These are phyloP conservation scores for Tricholoma terreum DNA, from an alignment of 768 basidiomycete genomes.

Conservation along the genomic window DNA sequence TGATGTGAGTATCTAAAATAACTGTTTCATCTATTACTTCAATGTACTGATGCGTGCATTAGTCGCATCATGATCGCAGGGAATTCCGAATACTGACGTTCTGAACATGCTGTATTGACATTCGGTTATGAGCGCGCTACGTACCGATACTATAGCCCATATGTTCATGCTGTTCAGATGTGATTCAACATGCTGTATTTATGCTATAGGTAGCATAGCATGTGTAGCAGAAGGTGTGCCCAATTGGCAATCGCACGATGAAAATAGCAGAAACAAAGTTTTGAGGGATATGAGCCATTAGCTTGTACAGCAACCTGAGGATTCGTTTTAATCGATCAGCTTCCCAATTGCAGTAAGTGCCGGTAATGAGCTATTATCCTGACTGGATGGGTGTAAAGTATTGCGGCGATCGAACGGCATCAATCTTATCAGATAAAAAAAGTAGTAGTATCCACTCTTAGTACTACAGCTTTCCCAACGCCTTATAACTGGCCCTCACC, in stretches of 20 bases:
- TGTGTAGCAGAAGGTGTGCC: too few relatives aligned
- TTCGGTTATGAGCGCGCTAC: too few relatives aligned
- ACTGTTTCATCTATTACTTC: background rate
- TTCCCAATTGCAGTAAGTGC: constrained; percentile 7
- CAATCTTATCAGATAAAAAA: constrained; percentile 30
- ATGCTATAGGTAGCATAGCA: too few relatives aligned
- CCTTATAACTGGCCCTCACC: constrained; percentile 31
- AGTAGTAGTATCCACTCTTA: constrained; percentile 7
- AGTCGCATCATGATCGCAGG: constrained; percentile 12
- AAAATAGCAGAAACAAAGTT: constrained; percentile 5
- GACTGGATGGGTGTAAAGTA: background rate
- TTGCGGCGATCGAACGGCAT: background rate
- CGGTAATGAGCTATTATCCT: background rate
- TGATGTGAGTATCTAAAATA: constrained; percentile 33
- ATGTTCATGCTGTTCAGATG: background rate
- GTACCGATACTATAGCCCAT: too few relatives aligned
- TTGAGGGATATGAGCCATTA: constrained; percentile 30
- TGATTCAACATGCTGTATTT: background rate
- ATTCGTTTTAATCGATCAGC: too few relatives aligned
- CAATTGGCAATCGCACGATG: constrained; percentile 20
- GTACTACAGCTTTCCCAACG: constrained; percentile 15
- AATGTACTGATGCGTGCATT: constrained; percentile 2
- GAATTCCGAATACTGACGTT: constrained; percentile 32
- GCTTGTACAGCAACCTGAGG: constrained; percentile 10
- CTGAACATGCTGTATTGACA: constrained; percentile 7